phyloP scores from a whole-genome alignment of 2,329 filamentous ascomycete species.

The Ascosphaera pollenicola region DNA sequence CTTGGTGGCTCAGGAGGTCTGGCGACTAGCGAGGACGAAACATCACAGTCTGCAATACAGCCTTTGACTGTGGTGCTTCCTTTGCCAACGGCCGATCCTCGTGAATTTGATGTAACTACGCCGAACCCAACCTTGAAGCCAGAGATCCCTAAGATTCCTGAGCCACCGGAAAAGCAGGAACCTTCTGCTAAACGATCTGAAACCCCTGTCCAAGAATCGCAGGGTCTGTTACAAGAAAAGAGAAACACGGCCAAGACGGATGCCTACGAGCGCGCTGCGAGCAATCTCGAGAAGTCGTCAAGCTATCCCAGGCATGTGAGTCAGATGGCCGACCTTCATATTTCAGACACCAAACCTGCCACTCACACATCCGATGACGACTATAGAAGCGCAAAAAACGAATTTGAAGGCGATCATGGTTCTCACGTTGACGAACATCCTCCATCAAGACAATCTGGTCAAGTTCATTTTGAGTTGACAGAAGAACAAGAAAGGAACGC shows the following conservation, averaged over 20 bases:
- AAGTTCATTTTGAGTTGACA: conserved; percentile 35
- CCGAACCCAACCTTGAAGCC: neutral
- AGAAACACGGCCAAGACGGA: no score
- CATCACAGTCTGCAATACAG: neutral
- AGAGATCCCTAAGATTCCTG: no score
- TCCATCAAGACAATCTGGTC: neutral
- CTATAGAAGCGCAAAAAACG: neutral
- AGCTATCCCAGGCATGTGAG: neutral
- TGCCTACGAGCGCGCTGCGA: no score
- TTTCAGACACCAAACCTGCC: neutral
- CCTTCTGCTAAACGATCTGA: neutral
- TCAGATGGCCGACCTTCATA: neutral
- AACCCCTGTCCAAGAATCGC: no score
- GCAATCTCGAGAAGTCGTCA: neutral
- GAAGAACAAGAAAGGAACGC: conserved; percentile 32
- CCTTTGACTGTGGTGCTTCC: conserved; percentile 15
- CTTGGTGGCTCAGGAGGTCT: neutral
- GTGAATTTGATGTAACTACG: conserved; percentile 32
- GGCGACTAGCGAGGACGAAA: neutral
- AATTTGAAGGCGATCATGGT: neutral
- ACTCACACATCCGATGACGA: neutral
- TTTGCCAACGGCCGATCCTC: conserved; percentile 42
- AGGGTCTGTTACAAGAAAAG: no score
- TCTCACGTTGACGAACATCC: neutral
- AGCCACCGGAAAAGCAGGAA: no score